Evolutionary conservation across 208 protist species (phyloP), one percentile per base, ranked within the genome.

Genomic region (Trichomonas vaginalis): DNA sequence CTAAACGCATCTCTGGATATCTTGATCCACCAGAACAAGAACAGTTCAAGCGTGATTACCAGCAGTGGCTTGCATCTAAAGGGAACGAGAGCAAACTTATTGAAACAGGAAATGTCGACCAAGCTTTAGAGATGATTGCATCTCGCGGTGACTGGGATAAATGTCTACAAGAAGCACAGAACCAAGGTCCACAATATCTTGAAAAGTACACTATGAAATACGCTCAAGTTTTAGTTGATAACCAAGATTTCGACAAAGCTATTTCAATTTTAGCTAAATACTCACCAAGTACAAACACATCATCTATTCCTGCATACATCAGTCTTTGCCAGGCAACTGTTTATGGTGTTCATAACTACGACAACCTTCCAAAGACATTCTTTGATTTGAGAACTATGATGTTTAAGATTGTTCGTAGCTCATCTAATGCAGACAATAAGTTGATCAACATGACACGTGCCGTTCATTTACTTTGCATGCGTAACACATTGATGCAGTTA

Each of bases 161-260:
- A 8, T 92, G 86, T 27, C 45, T 92, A 17, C 23, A 32, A 35
- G 46, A 45, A 27, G 86, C 86, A 51, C 86, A 92, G 45, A 48
- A 92, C n/a, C 40, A 92, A 51, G 86, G 86, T 21, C 40, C 42
- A 51, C 86, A 92, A 51, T 92, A 92, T 92, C 9, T 92, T 15
- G 86, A 92, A 51, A 92, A 92, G n/a, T 92, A 92, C 15, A 92
- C 86, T 51, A 92, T 92, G 86, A 35, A n/a, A 92, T 92, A 92
- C 51, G 86, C 86, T 27, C 86, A 92, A 92, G 37, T 23, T 39
- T 51, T 48, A 35, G 45, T 92, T 92, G 45, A 92, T 51, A 21
- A 51, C 10, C 15, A 92, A 45, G 46, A 92, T 10, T 92, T 48
- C 45, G 40, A 92, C 51, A 45, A 92, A 47, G 86, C 86, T 27